Evolutionary conservation across 768 basidiomycete species (phyloP), one percentile per base, ranked within the genome.

Genomic region (Boletus rufocinnamomeus): DNA sequence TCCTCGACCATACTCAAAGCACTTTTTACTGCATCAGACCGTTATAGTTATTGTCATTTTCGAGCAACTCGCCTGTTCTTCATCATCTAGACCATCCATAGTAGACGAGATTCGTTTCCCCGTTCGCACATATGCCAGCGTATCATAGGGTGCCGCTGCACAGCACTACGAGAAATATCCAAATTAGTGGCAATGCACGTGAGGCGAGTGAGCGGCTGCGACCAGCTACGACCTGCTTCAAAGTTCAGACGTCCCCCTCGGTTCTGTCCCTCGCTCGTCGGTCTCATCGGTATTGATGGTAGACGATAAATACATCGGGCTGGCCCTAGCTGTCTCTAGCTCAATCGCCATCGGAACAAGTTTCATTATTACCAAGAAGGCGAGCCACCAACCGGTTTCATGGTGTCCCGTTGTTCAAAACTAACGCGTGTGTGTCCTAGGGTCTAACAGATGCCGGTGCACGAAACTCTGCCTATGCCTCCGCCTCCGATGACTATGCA

Each of bases 321-420:
- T 99, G 52, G 82, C 85, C 27, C 84, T 99, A 55, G 95, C 97
- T 53, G 76, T 98, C 50, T 86, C 87, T 21, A 85, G 93, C 64
- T 90, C 91, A 14, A 69, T 91, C 27, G 87, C 90, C 58, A 98
- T 98, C 64, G 96, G 97, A 50, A 91, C 89, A 40, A 96, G 94
- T 74, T 97, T 95, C 73, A 97, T 99, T 70, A 96, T 99, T 71
- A 99, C 96, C 19, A 99, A 99, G 84, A 98, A 97, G 89, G 96
- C 91, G 51, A 63, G 76, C 48, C 11, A 2, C 40, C 25, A 44
- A 23, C 32, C 19, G 19, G 4, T 45, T 21, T 6, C 28, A 43
- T 49, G 37, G 34, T 21, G 41, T 35, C 43, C 10, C 41, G 13
- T 25, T 55, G 54, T 65, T 54, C 57, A 58, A 32, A 52, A 25